A percentile compares a stretch with the other conserved stretches of the same genome.
Conservation (phyloP, 371 early-diverging fungal species). For the Mucor piriformis region DNA sequence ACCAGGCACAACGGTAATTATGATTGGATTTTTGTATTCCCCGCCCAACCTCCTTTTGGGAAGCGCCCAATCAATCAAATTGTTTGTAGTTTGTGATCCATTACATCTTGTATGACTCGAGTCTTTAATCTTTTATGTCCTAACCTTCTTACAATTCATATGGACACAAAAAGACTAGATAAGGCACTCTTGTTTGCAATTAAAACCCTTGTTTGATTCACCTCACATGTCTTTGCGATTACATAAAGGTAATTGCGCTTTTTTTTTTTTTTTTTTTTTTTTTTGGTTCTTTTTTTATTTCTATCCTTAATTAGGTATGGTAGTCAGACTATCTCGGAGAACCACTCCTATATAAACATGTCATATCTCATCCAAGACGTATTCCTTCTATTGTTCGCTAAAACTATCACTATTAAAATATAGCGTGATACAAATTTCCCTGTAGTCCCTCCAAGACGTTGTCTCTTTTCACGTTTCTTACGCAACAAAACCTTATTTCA, state of each 20-base stretch:
- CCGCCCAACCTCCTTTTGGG: not conserved
- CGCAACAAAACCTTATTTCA: too few relatives aligned
- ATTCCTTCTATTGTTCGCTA: too few relatives aligned
- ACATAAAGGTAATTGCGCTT: not conserved
- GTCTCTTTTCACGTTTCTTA: too few relatives aligned
- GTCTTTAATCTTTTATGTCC: not conserved
- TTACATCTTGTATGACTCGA: slow-evolving; percentile 8
- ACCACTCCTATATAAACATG: not conserved
- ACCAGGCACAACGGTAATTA: slow-evolving; percentile 2
- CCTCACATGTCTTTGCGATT: not conserved
- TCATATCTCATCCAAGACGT: too few relatives aligned
- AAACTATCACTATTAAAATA: too few relatives aligned
- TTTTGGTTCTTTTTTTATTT: too few relatives aligned
- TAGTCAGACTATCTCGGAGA: not conserved
- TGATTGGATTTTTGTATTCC: slow-evolving; percentile 5
- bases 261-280: not conserved
- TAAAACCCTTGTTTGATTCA: not conserved
- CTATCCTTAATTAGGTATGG: too few relatives aligned
- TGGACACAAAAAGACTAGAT: too few relatives aligned
- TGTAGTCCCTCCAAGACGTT: too few relatives aligned
- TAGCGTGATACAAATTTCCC: too few relatives aligned
- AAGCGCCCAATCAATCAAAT: not conserved
- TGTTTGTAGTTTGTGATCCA: slow-evolving; percentile 1
- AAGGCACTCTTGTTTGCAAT: not conserved
- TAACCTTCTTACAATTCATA: not conserved